A percentile compares a stretch with the other conserved stretches of the same genome.
Evolutionary conservation across 148 eudicot species (phyloP).

Genomic region (Nepenthes mirabilis): DNA sequence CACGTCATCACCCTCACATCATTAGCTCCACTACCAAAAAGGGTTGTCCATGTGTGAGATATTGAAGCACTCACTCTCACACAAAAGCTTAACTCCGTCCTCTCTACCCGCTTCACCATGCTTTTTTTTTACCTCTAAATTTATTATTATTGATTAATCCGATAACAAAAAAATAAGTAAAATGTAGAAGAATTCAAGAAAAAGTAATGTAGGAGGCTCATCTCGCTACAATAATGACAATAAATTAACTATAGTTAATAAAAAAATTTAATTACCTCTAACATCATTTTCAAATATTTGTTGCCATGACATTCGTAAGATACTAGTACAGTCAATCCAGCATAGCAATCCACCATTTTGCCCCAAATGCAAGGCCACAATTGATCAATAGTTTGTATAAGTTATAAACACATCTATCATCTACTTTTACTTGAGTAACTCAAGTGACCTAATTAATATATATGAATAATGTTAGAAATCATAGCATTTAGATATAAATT

Average conservation of each 20-base stretch:
- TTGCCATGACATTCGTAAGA: slow-evolving; percentile 20
- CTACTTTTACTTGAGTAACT: slow-evolving; percentile 50
- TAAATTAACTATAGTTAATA: too few species aligned
- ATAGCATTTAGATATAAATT: too few species aligned
- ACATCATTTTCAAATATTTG: slow-evolving; percentile 11
- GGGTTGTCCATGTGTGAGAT: slow-evolving; percentile 21
- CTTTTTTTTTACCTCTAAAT: slow-evolving; percentile 25
- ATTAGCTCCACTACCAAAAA: slow-evolving; percentile 23
- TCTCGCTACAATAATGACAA: neutral
- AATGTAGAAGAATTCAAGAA: neutral
- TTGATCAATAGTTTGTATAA: slow-evolving; percentile 22
- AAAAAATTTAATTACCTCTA: neutral
- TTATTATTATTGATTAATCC: neutral
- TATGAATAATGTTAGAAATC: too few species aligned
- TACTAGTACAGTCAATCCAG: slow-evolving; percentile 29
- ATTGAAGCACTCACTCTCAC: slow-evolving; percentile 22
- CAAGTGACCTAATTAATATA: slow-evolving; percentile 33
- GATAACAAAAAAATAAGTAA: neutral
- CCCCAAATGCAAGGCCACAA: slow-evolving; percentile 34
- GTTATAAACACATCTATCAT: slow-evolving; percentile 17
- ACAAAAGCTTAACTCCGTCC: slow-evolving; percentile 36
- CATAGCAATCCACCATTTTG: slow-evolving; percentile 31
- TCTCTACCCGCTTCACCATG: slow-evolving; percentile 33
- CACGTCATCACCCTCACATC: slow-evolving; percentile 29
- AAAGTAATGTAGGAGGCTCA: neutral